Percentiles rank a stretch among this genome's conserved stretches.
Evolutionary conservation across 768 basidiomycete species (phyloP).

Genomic region (Calvatia gigantea): DNA sequence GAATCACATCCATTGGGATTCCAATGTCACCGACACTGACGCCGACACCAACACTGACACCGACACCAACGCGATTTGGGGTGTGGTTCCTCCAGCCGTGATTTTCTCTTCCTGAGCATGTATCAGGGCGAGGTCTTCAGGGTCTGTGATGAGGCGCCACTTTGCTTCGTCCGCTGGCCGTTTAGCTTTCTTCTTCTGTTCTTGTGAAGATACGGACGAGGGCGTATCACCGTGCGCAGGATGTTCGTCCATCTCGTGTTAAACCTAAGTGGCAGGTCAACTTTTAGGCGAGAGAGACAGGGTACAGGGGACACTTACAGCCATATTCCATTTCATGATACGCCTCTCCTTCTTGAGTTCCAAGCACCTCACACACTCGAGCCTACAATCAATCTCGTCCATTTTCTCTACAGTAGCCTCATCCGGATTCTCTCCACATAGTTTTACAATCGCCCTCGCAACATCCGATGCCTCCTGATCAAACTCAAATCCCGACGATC

Average conservation of each 20-base stretch:
- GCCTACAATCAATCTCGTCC: conserved; percentile 21
- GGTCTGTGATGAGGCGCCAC: conserved; percentile 2
- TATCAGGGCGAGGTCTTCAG: background rate
- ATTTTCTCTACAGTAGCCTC: conserved; percentile 18
- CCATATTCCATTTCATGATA: conserved; percentile 30
- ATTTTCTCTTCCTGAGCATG: background rate
- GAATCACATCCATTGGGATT: background rate
- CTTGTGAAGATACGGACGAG: background rate
- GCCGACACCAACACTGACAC: too few species aligned
- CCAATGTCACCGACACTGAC: background rate
- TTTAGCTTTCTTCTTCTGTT: conserved; percentile 5
- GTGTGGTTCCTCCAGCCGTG: too few species aligned
- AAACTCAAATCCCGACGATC: conserved; percentile 19
- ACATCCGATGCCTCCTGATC: conserved; percentile 24
- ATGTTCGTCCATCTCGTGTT: conserved; percentile 26
- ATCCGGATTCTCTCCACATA: conserved; percentile 26
- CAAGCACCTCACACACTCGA: conserved; percentile 29
- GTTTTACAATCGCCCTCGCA: conserved; percentile 20
- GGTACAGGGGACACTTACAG: conserved; percentile 21
- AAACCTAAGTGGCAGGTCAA: conserved; percentile 16
- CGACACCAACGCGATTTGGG: too few species aligned
- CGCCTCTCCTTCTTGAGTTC: conserved; percentile 16
- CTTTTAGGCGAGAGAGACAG: background rate
- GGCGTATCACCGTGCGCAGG: conserved; percentile 11
- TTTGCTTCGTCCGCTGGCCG: conserved; percentile 3